These are phyloP conservation scores for Xerocomus nothofagi DNA, from an alignment of 1,284 basidiomycete genomes.

Conservation along the genomic window DNA sequence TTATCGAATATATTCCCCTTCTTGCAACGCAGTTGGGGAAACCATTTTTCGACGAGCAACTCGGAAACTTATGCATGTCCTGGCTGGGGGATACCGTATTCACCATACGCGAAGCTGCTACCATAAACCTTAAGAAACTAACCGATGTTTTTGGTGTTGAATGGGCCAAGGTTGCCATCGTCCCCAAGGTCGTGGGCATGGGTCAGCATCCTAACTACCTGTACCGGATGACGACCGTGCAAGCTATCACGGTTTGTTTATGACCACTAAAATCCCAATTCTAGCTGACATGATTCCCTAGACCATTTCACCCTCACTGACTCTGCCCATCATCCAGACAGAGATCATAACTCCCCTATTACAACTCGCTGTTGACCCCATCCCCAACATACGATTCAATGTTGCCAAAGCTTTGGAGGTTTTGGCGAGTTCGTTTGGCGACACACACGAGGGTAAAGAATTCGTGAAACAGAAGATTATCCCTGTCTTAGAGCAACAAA, in stretches of 20 bases:
- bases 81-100: constrained; percentile 99
- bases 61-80: constrained; percentile 97
- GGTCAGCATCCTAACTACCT: constrained; percentile 97
- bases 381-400: constrained; percentile 99
- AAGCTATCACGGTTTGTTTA: constrained; percentile 88
- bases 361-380: constrained; percentile 85
- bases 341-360: constrained; percentile 88
- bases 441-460: constrained; percentile 70
- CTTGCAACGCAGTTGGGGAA: constrained; percentile 97
- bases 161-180: constrained; percentile 93
- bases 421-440: constrained; percentile 71
- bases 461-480: constrained; percentile 75
- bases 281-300: constrained; percentile 36
- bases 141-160: constrained; percentile 99
- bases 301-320: constrained; percentile 95
- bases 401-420: constrained; percentile 94
- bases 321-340: constrained; percentile 79
- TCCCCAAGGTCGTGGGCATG: constrained; percentile 98
- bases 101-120: constrained; percentile 97
- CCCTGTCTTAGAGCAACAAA: constrained; percentile 84
- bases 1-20: constrained; percentile 97
- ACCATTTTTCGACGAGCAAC: constrained; percentile 96
- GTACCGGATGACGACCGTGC: constrained; percentile 98
- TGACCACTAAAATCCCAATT: constrained; percentile 3
- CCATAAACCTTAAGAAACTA: constrained; percentile 94